These are phyloP conservation scores for Gyromitra esculenta DNA, from an alignment of 2,329 filamentous ascomycete genomes.

Conservation along the genomic window DNA sequence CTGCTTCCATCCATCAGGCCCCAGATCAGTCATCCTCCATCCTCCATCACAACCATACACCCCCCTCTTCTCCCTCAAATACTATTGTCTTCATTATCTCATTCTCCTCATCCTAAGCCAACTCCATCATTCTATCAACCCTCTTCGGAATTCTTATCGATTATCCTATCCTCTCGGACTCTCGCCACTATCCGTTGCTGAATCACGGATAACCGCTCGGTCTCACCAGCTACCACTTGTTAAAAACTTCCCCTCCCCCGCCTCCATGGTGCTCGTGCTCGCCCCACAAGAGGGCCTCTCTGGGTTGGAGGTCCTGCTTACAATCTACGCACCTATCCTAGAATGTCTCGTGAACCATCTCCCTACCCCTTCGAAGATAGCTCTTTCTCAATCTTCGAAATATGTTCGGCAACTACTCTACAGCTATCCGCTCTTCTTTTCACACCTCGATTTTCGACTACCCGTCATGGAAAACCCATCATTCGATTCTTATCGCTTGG, in stretches of 20 bases:
- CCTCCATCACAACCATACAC: background rate
- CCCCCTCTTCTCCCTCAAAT: background rate
- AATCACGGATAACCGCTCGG: constrained; percentile 42
- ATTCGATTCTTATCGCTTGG: constrained; percentile 62
- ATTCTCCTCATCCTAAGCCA: constrained; percentile 2
- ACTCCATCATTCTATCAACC: constrained; percentile 19
- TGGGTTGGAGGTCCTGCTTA: constrained; percentile 67
- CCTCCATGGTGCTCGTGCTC: constrained; percentile 50
- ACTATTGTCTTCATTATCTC: background rate
- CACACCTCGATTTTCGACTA: constrained; percentile 69
- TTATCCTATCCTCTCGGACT: constrained; percentile 18
- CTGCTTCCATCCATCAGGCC: constrained; percentile 17
- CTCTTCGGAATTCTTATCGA: constrained; percentile 3
- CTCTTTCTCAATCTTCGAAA: constrained; percentile 69
- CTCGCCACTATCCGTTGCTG: constrained; percentile 34
- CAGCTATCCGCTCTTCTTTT: constrained; percentile 70
- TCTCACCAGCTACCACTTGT: constrained; percentile 16
- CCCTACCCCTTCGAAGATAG: constrained; percentile 67
- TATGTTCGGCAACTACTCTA: constrained; percentile 67
- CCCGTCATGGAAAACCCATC: constrained; percentile 58
- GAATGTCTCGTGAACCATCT: constrained; percentile 69
- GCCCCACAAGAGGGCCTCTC: constrained; percentile 59
- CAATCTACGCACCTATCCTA: constrained; percentile 68
- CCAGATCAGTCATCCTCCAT: constrained; percentile 41
- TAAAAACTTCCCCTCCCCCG: constrained; percentile 7